phyloP scores from a whole-genome alignment of 345 rosid genomes.

The Linum tenue region DNA sequence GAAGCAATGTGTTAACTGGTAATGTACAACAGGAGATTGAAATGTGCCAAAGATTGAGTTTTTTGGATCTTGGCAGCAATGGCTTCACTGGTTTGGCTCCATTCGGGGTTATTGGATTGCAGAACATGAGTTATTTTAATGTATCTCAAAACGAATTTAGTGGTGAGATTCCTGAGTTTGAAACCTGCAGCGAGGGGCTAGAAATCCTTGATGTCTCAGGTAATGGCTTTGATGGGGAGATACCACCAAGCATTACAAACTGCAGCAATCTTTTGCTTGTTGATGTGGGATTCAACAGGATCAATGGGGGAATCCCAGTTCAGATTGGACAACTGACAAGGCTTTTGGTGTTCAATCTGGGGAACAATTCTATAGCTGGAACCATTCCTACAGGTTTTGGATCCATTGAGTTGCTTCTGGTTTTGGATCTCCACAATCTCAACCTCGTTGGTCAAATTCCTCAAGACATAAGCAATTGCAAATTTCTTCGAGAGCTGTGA shows the following conservation, averaged over 20 bases:
- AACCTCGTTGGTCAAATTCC: conserved; percentile 61
- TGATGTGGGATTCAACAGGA: conserved; percentile 66
- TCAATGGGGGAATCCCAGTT: conserved; percentile 57
- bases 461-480: conserved; percentile 53
- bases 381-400: conserved; percentile 52
- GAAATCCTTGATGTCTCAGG: conserved; percentile 67
- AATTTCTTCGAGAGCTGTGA: conserved; percentile 74
- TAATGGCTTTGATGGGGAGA: conserved; percentile 52
- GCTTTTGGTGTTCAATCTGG: conserved; percentile 64
- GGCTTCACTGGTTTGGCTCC: conserved; percentile 61
- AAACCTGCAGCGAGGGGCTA: conserved; percentile 45
- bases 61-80: conserved; percentile 73
- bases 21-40: conserved; percentile 41
- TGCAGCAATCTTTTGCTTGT: conserved; percentile 69
- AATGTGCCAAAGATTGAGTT: conserved; percentile 47
- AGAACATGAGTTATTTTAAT: conserved; percentile 57
- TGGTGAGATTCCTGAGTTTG: conserved; percentile 52
- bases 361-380: conserved; percentile 55
- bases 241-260: conserved; percentile 48
- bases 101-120: conserved; percentile 43
- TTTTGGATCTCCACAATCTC: conserved; percentile 79
- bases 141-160: conserved; percentile 57
- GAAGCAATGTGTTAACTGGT: conserved; percentile 61
- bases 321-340: conserved; percentile 37
- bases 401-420: conserved; percentile 51